Evolutionary conservation across 345 rosid genomes (phyloP).

Genomic region (Sisymbrium irio): DNA sequence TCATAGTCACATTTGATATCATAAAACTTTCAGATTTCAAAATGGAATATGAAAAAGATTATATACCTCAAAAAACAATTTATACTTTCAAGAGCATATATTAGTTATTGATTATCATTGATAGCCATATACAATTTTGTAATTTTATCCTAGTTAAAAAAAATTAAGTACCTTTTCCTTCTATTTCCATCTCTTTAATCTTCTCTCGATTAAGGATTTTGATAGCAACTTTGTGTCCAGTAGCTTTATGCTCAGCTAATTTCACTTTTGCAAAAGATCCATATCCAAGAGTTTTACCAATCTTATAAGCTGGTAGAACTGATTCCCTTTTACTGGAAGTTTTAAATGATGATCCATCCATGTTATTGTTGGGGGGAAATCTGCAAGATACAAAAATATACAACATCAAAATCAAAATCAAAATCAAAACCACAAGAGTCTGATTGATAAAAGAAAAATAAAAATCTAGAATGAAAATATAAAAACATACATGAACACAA

Average conservation of each 20-base stretch:
- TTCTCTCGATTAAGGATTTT: conserved; percentile 80
- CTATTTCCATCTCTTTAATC: conserved; percentile 58
- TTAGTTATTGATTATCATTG: background rate
- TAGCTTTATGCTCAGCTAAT: conserved; percentile 66
- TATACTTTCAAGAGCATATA: background rate
- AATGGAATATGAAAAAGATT: background rate
- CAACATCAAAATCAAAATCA: too few relatives aligned
- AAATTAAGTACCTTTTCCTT: conserved; percentile 58
- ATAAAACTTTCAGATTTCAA: too few relatives aligned
- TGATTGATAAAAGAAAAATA: background rate
- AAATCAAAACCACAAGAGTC: background rate
- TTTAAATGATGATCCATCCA: conserved; percentile 49
- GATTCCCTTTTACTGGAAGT: conserved; percentile 40
- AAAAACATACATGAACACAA: background rate
- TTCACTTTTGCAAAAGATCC: conserved; percentile 90
- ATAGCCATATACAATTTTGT: background rate
- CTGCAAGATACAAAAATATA: background rate
- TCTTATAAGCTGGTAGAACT: conserved; percentile 57
- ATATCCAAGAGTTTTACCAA: conserved; percentile 72
- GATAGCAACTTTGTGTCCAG: conserved; percentile 87
- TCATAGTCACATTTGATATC: too few relatives aligned
- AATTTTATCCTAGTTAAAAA: background rate
- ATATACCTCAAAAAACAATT: background rate
- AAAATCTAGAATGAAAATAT: background rate
- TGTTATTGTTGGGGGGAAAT: conserved; percentile 9